Conservation (phyloP, 2,329 filamentous ascomycete genomes). For the Claviceps paspali region DNA sequence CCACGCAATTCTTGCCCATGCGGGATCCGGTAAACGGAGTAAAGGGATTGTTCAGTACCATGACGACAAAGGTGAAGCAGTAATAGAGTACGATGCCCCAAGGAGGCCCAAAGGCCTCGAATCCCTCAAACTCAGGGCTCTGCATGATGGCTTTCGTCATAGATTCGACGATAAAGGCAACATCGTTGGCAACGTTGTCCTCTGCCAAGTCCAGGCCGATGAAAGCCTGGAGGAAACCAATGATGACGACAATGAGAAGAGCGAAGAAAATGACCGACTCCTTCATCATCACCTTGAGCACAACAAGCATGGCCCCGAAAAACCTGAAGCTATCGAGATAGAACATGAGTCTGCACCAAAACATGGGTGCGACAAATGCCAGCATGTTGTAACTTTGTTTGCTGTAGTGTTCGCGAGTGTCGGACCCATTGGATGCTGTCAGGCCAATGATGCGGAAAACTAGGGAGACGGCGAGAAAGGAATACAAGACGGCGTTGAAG, state of each 20-base stretch:
- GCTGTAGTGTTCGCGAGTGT: constrained; percentile 48
- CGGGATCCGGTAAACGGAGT: not conserved
- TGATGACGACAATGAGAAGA: constrained; percentile 65
- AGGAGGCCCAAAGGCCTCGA: constrained; percentile 80
- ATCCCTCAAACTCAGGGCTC: constrained; percentile 75
- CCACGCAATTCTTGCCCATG: not conserved
- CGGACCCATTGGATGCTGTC: constrained; percentile 34
- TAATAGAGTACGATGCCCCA: constrained; percentile 96
- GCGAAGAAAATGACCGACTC: constrained; percentile 95
- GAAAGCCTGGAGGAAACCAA: constrained; percentile 87
- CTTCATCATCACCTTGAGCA: constrained; percentile 90
- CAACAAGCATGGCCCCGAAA: constrained; percentile 96
- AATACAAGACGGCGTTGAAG: constrained; percentile 77
- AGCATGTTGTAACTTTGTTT: constrained; percentile 84
- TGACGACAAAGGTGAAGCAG: constrained; percentile 92
- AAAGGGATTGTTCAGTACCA: constrained; percentile 40
- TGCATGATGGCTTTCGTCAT: constrained; percentile 90
- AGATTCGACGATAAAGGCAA: constrained; percentile 57
- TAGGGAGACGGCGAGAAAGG: constrained; percentile 63
- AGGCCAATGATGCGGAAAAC: constrained; percentile 66
- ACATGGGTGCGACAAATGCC: constrained; percentile 87
- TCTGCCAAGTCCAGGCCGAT: constrained; percentile 80
- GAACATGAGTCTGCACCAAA: constrained; percentile 83
- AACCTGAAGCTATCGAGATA: constrained; percentile 91
- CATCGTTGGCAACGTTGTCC: constrained; percentile 51